Evolutionary conservation across 164 flowering plant species (phyloP).

Genomic region (Vitis labrusca): DNA sequence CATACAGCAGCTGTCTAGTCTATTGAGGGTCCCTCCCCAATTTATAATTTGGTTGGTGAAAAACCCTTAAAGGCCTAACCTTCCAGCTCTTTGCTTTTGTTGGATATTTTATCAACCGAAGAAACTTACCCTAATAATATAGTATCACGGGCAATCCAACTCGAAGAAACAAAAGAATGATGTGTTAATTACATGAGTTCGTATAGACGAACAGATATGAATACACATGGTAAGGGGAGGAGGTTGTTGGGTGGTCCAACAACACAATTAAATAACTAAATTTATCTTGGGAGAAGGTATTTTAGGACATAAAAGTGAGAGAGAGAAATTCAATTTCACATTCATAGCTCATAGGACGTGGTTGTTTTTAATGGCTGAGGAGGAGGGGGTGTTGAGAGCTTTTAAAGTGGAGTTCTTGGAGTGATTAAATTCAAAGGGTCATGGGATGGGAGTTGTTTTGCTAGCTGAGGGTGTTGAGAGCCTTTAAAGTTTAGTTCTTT

Average conservation of each 20-base stretch:
- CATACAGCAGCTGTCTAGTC: slow-evolving; percentile 15
- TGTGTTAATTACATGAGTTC: too few relatives aligned
- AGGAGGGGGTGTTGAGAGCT: slow-evolving; percentile 27
- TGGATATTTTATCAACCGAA: not conserved
- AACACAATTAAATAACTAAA: not conserved
- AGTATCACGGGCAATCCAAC: not conserved
- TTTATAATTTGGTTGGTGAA: slow-evolving; percentile 14
- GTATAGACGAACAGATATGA: too few relatives aligned
- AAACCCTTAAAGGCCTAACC: not conserved
- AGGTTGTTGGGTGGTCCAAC: slow-evolving; percentile 4
- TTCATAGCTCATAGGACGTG: not conserved
- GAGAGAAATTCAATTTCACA: slow-evolving; percentile 1
- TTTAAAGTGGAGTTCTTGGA: slow-evolving; percentile 13
- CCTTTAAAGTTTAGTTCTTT: slow-evolving; percentile 40
- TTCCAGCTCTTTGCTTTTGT: slow-evolving; percentile 3
- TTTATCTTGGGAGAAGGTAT: slow-evolving; percentile 11
- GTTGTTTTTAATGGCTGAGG: slow-evolving; percentile 12
- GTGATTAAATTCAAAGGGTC: slow-evolving; percentile 15
- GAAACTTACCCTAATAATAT: slow-evolving; percentile 1
- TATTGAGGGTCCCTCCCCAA: slow-evolving; percentile 20
- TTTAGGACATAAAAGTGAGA: not conserved
- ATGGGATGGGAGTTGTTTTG: slow-evolving; percentile 17
- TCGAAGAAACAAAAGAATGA: not conserved
- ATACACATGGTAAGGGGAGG: not conserved
- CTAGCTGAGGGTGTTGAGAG: slow-evolving; percentile 43